Base-by-base conservation (phyloP, 2,329 filamentous ascomycete species). In the Parascedosporium putredinis region DNA sequence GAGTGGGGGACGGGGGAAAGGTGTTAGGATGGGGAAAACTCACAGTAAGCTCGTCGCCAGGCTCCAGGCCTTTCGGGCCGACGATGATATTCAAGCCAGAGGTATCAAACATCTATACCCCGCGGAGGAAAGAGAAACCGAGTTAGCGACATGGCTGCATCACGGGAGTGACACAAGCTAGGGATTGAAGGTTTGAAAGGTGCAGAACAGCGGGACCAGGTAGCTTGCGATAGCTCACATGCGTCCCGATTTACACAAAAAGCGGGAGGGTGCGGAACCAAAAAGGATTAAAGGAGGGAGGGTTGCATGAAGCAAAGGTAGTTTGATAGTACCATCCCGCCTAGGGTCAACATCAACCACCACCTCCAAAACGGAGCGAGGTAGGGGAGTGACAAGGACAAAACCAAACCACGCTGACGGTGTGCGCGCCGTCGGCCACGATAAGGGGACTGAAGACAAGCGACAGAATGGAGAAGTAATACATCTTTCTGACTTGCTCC, bases 91-190 rank as follows among this genome's bases (percentile, higher is more conserved):
- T 74, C 54, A 75, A 65, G 60, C 72, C 74, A 51, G 67, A 64
- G 40, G 72, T 79, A 60, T 84, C 79, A 55, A 84, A 82, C 54
- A 80, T 76, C 76, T 81, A n/a, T n/a, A n/a, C n/a, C n/a, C n/a
- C n/a, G n/a, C n/a, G n/a, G n/a, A n/a, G 23, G 27, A 31, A 23
- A 33, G 20, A 42, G 29, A 16, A 23, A 22, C 33, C 25, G 12
- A 6, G 12, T 50, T 36, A 24, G 38, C 16, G 23, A 8, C 16
- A 29, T 23, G 7, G 23, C 38, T 36, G 29, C 24, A 16, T 12
- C 18, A 25, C 5, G 14, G 16, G 5, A 14, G 22, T 25, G 42
- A 14, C 24, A 31, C 27, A 20, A 40, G 36, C 36, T 40, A 6
- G 16, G n/a, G n/a, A n/a, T n/a, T 40, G 18, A 5, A n/a, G 5